Evolutionary conservation across 202 grass and related monocot genomes (phyloP).

Genomic region (Cymbopogon flexuosus): DNA sequence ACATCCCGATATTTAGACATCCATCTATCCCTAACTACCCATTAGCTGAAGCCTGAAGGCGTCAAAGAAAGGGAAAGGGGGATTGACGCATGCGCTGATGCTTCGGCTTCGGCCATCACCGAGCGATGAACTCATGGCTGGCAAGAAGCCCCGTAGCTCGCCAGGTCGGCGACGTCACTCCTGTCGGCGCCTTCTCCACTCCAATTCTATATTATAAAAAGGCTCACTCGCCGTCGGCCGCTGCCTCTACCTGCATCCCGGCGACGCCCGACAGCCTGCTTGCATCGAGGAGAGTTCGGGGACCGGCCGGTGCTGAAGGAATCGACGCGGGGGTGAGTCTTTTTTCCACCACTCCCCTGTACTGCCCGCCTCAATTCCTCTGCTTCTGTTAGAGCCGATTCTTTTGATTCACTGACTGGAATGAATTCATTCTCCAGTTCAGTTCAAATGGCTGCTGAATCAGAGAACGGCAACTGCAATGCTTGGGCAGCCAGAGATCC

Average conservation of each 20-base stretch:
- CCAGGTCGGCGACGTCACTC: too few species aligned
- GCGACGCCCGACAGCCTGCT: background rate
- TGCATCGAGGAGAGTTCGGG: background rate
- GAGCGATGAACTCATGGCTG: too few species aligned
- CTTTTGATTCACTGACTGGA: background rate
- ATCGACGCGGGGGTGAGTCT: background rate
- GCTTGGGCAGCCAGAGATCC: slow-evolving; percentile 76
- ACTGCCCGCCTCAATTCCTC: background rate
- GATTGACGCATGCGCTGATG: background rate
- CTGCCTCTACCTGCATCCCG: background rate
- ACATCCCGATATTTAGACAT: background rate
- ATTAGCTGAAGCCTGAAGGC: background rate
- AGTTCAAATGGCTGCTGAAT: slow-evolving; percentile 48
- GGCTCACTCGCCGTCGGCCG: background rate
- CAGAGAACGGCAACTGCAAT: slow-evolving; percentile 49
- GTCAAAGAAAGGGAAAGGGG: background rate
- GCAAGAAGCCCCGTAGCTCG: too few species aligned
- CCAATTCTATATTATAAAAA: too few species aligned
- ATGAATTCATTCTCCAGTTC: background rate
- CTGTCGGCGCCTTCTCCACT: too few species aligned
- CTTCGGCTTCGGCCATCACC: too few species aligned
- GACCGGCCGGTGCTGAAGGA: background rate
- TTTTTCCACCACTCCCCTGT: background rate
- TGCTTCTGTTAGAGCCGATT: background rate
- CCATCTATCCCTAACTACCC: background rate